Conservation (phyloP, 2,329 filamentous ascomycete genomes). For the Botrytis fabae region DNA sequence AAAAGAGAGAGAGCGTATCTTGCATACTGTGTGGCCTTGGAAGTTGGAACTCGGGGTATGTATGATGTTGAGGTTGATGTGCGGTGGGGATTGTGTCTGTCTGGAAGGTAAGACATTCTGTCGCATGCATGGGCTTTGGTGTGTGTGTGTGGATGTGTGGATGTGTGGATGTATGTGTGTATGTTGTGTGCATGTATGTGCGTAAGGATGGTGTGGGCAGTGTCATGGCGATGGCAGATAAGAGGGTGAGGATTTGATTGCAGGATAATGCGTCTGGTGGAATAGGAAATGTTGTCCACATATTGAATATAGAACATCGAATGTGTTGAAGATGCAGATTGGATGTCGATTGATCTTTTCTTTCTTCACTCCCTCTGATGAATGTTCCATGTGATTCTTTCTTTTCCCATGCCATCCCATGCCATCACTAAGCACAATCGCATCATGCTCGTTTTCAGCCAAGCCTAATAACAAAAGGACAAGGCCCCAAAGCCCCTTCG, state of each 20-base stretch:
- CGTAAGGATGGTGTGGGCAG: no score
- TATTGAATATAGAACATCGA: not conserved
- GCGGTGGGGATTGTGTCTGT: not conserved
- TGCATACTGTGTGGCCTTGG: not conserved
- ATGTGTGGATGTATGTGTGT: not conserved
- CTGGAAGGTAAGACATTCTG: constrained; percentile 8
- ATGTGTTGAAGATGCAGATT: no score
- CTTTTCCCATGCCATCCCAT: not conserved
- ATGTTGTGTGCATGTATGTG: no score
- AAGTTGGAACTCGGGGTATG: constrained; percentile 3
- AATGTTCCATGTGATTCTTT: not conserved
- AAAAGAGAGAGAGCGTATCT: not conserved
- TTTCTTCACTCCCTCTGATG: not conserved
- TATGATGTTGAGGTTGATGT: not conserved
- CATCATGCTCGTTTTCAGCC: constrained; percentile 4
- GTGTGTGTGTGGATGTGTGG: not conserved
- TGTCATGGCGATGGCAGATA: not conserved
- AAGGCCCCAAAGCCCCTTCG: not conserved
- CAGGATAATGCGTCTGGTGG: not conserved
- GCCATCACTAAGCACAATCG: not conserved
- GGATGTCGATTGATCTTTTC: not conserved
- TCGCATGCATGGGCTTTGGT: not conserved
- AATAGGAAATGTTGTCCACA: not conserved
- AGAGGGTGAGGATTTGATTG: no score
- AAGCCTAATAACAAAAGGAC: not conserved